Evolutionary conservation across 1,284 basidiomycete genomes (phyloP), one percentile per base, ranked within the genome.

Genomic region (Fereydounia khargensis): DNA sequence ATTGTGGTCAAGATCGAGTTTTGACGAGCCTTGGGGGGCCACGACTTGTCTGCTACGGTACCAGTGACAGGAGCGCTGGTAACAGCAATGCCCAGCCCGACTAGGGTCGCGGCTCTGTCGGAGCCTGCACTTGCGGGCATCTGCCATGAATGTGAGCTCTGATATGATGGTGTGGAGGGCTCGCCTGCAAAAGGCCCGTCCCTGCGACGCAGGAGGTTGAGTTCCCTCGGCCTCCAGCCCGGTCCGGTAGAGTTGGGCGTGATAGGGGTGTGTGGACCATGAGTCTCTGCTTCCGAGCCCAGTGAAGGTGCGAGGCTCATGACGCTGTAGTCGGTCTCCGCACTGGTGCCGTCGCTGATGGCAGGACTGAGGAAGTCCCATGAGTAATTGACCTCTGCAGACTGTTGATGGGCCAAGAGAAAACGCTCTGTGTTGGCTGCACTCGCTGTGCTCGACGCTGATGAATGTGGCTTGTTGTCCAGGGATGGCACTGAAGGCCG

Each of bases 211-310:
- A 58, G 31, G 3, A 65, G 50, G 17, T 50, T 65, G 36, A 65
- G 55, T 22, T 65, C 47, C 47, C 48, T 61, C 17, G 62, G 62
- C 27, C 52, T 47, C 62, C 62, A 65, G 10, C 37, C n/a, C 4
- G 47, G 42, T 19, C 44, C 18, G 9, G 41, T 39, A 11, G 42
- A 49, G 21, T 42, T 41, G 11, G 62, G 58, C 0, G 54, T 65
- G 17, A 53, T 20, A 6, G 62, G 62, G 11, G 62, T 65, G 22
- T 49, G 39, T 1, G 62, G 58, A 9, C 23, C 50, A 14, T 47
- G 43, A 0, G 41, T 20, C 13, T 54, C 57, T 4, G 47, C 4
- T n/a, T 65, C 62, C 20, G 62, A 65, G 14, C 42, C 47, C 9
- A 61, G 48, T 2, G 57, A 57, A 18, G 40, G 51, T 2, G 39